phyloP scores from a whole-genome alignment of 352 stramenopile species.

The Peronospora farinosa region DNA sequence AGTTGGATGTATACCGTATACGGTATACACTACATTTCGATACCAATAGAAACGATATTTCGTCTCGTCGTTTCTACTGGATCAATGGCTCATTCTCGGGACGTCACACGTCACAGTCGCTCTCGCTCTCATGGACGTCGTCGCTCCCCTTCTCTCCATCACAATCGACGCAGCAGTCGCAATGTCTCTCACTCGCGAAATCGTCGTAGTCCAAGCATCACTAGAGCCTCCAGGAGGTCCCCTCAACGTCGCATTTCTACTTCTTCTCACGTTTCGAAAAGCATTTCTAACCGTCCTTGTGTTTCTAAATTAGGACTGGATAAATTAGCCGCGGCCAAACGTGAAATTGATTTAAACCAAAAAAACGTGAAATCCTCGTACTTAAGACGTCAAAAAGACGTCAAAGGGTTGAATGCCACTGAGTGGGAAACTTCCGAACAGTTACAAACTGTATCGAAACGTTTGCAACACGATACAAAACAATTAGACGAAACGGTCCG shows the following conservation, averaged over 20 bases:
- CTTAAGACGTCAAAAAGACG: constrained; percentile 28
- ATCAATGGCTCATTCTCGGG: constrained; percentile 20
- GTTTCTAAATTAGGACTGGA: constrained; percentile 56
- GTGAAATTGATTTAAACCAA: constrained; percentile 6
- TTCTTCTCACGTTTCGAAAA: constrained; percentile 6
- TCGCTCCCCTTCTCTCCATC: constrained; percentile 4
- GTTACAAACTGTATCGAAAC: constrained; percentile 43
- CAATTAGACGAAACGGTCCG: constrained; percentile 20
- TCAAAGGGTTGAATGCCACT: constrained; percentile 38
- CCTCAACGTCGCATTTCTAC: constrained; percentile 10
- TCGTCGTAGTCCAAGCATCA: constrained; percentile 17
- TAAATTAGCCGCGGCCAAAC: constrained; percentile 55
- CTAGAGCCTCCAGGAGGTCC: constrained; percentile 7
- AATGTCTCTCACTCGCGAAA: constrained; percentile 1
- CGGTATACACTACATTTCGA: neutral
- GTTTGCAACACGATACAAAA: neutral
- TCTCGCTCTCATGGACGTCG: constrained; percentile 16
- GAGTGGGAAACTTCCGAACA: constrained; percentile 77
- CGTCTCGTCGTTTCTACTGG: neutral
- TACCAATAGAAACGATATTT: neutral
- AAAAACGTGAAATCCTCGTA: constrained; percentile 4
- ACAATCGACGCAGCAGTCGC: constrained; percentile 23
- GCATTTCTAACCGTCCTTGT: constrained; percentile 8
- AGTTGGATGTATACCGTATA: neutral
- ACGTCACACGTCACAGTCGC: constrained; percentile 16